Evolutionary conservation across 1,284 basidiomycete species (phyloP), one percentile per base, ranked within the genome.

Genomic region (Flammula alnicola): DNA sequence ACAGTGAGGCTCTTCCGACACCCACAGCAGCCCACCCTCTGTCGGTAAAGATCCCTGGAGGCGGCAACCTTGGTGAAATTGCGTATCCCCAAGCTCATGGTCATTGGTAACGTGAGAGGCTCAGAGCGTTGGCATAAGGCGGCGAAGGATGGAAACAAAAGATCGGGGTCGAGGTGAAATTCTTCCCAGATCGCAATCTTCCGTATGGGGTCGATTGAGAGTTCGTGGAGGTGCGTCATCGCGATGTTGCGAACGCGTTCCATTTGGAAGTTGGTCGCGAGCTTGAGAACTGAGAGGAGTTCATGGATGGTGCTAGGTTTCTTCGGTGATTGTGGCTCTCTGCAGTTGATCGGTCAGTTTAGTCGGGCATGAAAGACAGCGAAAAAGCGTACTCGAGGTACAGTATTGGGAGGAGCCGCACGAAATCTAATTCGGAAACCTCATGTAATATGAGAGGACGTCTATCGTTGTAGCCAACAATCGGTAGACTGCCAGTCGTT

Each of bases 141-240:
- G 0, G 68, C 57, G 17, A 68, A 75, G 0, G 74, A 64, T 0
- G 70, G 55, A 16, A 67, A 42, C 10, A 75, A 60, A 0, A 63
- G 57, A 16, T 65, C 56, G 16, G 65, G 57, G 4, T 74, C 66
- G 3, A 75, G 62, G 0, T 65, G 62, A 16, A 72, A 64, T 26
- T 66, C 56, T 0, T 68, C 65, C 55, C 74, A 76, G 0, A 73
- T 64, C 0, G 69, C 61, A 0, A 76, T 70, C 32, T 69, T 65
- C 17, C 72, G 67, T 0, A 73, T 63, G 1, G 74, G 70, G 7
- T 71, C 63, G 4, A 76, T 57, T 0, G 57, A 42, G 1, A 67
- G 53, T 3, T 52, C 54, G 11, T 72, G 63, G 0, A 75, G 54
- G 32, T 62, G 59, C n/a, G 51, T 35, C 49, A 58, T 57, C 16